Percentiles rank a stretch among this genome's conserved stretches.
Evolutionary conservation across 2,329 filamentous ascomycete species (phyloP).

Genomic region (Akanthomyces dipterigenus): DNA sequence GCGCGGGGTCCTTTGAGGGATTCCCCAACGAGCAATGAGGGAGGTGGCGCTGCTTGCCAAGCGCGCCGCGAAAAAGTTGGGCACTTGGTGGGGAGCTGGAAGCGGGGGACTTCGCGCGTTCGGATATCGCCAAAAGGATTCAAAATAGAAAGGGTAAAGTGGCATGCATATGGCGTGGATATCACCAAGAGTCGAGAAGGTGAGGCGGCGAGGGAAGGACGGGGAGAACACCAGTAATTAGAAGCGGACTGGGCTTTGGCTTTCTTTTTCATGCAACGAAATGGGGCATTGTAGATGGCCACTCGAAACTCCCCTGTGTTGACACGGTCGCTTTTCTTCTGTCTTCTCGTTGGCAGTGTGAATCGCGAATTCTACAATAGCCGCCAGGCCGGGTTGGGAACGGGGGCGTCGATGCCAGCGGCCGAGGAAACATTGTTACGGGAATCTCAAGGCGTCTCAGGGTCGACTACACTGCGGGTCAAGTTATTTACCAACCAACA

Average conservation of each 20-base stretch:
- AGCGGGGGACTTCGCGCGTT: not conserved
- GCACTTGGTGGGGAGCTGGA: not conserved
- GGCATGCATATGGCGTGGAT: constrained; percentile 2
- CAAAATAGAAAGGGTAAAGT: not conserved
- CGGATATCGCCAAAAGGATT: constrained; percentile 2
- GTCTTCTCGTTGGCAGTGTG: not conserved
- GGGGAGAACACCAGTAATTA: too few relatives aligned
- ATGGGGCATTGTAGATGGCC: not conserved
- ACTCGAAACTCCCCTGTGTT: not conserved
- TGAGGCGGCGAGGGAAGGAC: not conserved
- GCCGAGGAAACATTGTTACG: not conserved
- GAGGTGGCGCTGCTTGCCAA: constrained; percentile 1
- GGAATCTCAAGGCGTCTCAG: not conserved
- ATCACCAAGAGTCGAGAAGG: not conserved
- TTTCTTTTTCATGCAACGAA: not conserved
- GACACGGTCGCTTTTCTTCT: not conserved
- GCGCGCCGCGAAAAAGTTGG: not conserved
- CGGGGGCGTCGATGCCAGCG: not conserved
- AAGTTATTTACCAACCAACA: too few relatives aligned
- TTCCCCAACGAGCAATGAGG: not conserved
- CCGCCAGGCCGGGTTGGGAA: constrained; percentile 6
- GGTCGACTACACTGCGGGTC: not conserved
- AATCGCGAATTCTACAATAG: constrained; percentile 1
- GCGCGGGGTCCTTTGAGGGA: not conserved
- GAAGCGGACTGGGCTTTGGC: not conserved